Base-by-base conservation (phyloP, 768 basidiomycete genomes). In the Calocera viscosa region DNA sequence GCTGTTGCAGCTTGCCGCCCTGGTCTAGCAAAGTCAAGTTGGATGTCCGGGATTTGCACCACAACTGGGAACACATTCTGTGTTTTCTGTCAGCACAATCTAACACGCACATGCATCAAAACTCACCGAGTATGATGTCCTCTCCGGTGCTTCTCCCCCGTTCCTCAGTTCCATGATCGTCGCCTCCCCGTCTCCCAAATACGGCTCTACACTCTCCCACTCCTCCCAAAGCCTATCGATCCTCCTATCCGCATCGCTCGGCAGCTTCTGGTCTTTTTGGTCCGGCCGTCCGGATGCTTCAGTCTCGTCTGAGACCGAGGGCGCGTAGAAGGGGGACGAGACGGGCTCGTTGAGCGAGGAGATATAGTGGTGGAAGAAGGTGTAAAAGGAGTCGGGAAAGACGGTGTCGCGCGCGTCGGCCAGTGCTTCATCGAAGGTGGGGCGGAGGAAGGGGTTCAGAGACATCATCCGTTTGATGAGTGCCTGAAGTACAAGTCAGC, bases 371-470 rank as follows among this genome's bases (percentile, higher is more conserved):
- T 94, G 90, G 11, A 98, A 81, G 78, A 95, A 97, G 1, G 92
- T 89, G 77, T 96, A 97, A 76, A 98, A 98, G 33, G 85, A 86
- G 72, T 94, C 92, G 0, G 95, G 94, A 69, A 98, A 90, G 60
- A 94, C 86, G 10, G 82, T 82, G 43, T 67, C 64, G 49, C 91
- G 83, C 2, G 86, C 88, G 0, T 80, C 84, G 30, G 89, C 84
- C 40, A 98, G 78, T 7, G 93, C 78, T 1, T 81, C 82, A 72
- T 91, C 89, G 74, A 95, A 97, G 0, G 88, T 83, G 1, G 92
- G 92, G 14, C 96, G 84, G 1, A 82, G 78, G 0, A 79, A 70
- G 0, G 94, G 88, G 68, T 94, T 86, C 26, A 94, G 82, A 16
- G 83, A 81, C 65, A 95, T 88, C 96, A 99, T 98, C 71, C 87